phyloP scores from a whole-genome alignment of 495 filamentous ascomycete species.

The Xylaria telfairii region DNA sequence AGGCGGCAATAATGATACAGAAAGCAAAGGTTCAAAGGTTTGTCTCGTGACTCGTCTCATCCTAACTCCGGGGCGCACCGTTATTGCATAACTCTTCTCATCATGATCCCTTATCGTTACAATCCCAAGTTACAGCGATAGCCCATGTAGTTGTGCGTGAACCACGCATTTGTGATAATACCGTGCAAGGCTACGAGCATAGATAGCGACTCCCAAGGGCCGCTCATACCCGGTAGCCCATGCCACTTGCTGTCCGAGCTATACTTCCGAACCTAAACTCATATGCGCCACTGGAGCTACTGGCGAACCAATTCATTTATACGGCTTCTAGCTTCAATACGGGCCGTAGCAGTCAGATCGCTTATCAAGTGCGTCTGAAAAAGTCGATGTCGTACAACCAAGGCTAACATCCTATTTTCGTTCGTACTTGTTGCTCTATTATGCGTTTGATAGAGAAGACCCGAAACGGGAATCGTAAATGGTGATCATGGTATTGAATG shows the following conservation, averaged over 20 bases:
- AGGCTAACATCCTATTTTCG: constrained; percentile 1
- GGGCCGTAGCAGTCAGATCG: neutral
- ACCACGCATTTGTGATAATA: neutral
- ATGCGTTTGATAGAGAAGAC: neutral
- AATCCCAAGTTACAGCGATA: neutral
- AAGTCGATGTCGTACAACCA: neutral
- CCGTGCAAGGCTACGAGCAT: neutral
- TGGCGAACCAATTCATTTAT: neutral
- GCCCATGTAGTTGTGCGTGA: neutral
- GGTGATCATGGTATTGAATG: neutral
- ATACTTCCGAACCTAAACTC: neutral
- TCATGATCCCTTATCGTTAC: constrained; percentile 5
- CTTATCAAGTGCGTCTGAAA: neutral
- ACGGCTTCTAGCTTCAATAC: neutral
- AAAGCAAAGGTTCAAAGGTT: neutral
- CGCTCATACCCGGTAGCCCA: neutral
- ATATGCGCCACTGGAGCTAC: neutral
- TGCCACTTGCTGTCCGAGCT: neutral
- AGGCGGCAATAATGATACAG: constrained; percentile 9
- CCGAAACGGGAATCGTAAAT: neutral
- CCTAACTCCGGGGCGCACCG: neutral
- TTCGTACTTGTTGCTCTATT: neutral
- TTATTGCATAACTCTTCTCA: neutral
- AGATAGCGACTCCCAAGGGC: neutral
- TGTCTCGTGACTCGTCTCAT: constrained; percentile 14